Conservation (phyloP, 78 protist genomes). For the slime mould (Dictyostelium discoideum) region DNA sequence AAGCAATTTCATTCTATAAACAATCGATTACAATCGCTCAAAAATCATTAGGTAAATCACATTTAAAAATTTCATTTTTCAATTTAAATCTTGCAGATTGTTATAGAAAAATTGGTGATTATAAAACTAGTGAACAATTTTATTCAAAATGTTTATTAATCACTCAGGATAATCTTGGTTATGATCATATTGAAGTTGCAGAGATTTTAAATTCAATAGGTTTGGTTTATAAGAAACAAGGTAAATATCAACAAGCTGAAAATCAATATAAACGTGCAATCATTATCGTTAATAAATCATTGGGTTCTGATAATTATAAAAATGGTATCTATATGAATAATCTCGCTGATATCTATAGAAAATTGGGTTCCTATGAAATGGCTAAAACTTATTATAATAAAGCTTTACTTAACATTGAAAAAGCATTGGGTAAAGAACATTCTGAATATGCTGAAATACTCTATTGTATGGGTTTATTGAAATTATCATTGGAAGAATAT, state of each 20-base stretch:
- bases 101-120: conserved; percentile 62
- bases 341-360: conserved; percentile 64
- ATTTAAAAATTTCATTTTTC: conserved; percentile 48
- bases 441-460: conserved; percentile 72
- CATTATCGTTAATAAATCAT: conserved; percentile 12
- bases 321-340: conserved; percentile 29
- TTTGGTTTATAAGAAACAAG: conserved; percentile 61
- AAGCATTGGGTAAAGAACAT: conserved; percentile 51
- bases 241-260: conserved; percentile 59
- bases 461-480: conserved; percentile 41
- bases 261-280: conserved; percentile 69
- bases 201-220: conserved; percentile 58
- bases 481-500: conserved; percentile 17
- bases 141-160: conserved; percentile 26
- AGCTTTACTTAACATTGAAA: conserved; percentile 26
- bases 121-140: conserved; percentile 16
- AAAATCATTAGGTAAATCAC: conserved; percentile 17
- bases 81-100: conserved; percentile 62
- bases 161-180: conserved; percentile 58
- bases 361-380: not conserved
- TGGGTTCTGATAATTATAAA: conserved; percentile 58
- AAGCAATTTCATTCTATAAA: conserved; percentile 48
- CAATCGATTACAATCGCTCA: conserved; percentile 53
- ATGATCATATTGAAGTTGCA: conserved; percentile 71
- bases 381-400: conserved; percentile 35